These are phyloP conservation scores for Chaetomium tenue DNA, from an alignment of 495 filamentous ascomycete genomes.

Conservation along the genomic window DNA sequence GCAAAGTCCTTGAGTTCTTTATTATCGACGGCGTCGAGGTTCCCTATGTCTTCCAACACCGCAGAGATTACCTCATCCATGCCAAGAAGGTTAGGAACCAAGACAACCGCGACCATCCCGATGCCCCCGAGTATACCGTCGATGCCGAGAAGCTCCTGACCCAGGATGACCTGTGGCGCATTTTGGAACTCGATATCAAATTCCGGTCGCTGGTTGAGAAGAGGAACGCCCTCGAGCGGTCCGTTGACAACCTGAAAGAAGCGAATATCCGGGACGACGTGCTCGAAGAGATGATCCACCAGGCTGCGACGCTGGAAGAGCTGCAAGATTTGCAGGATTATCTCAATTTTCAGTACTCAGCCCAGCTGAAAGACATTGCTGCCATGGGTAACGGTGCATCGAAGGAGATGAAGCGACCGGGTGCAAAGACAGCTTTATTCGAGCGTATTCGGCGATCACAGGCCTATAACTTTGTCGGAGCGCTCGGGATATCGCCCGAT, in stretches of 20 bases:
- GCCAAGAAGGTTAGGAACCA: conserved; percentile 71
- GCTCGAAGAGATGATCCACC: conserved; percentile 74
- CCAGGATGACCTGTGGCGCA: conserved; percentile 91
- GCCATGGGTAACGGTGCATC: conserved; percentile 52
- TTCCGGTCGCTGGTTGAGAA: conserved; percentile 89
- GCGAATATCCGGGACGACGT: conserved; percentile 57
- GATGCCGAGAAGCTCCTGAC: conserved; percentile 84
- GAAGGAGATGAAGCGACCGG: conserved; percentile 65
- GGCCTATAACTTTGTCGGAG: conserved; percentile 78
- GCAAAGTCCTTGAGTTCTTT: conserved; percentile 92
- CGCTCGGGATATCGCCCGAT: conserved; percentile 87
- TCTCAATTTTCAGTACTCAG: conserved; percentile 88
- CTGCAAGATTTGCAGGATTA: conserved; percentile 96
- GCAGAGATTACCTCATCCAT: conserved; percentile 96
- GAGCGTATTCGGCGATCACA: conserved; percentile 78
- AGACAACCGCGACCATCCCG: conserved; percentile 49
- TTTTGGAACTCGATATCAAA: conserved; percentile 90
- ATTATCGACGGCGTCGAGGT: conserved; percentile 90
- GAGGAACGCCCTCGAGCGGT: conserved; percentile 73
- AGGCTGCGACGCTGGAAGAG: conserved; percentile 82
- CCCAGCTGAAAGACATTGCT: conserved; percentile 73
- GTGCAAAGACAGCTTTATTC: conserved; percentile 69
- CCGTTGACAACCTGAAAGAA: conserved; percentile 67
- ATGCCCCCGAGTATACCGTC: conserved; percentile 68
- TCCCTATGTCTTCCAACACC: conserved; percentile 96